A percentile compares a stretch with the other conserved stretches of the same genome.
Conservation (phyloP, 345 rosid species). For the Hirschfeldia incana region DNA sequence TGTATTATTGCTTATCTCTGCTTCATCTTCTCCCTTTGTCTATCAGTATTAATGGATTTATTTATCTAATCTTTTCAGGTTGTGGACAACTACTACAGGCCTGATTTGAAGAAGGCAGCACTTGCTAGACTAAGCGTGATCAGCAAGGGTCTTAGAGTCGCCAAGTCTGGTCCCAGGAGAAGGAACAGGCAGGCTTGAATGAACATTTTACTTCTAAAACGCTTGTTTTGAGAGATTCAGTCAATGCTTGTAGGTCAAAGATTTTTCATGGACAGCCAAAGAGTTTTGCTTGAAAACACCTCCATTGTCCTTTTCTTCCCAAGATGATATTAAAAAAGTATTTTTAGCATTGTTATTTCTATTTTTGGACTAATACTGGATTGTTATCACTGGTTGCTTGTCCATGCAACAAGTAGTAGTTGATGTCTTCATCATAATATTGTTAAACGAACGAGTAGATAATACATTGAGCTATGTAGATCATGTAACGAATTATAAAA, state of each 20-base stretch:
- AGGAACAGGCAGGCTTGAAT: constrained; percentile 57
- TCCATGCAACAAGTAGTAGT: too few relatives aligned
- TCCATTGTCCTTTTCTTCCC: neutral
- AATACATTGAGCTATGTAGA: too few relatives aligned
- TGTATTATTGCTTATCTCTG: neutral
- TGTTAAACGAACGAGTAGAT: too few relatives aligned
- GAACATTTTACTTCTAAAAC: neutral
- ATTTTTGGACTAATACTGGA: too few relatives aligned
- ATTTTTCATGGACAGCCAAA: neutral
- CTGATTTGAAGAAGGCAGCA: constrained; percentile 71
- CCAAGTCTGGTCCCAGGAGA: constrained; percentile 72
- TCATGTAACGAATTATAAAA: too few relatives aligned
- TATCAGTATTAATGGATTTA: neutral
- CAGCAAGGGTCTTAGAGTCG: constrained; percentile 60
- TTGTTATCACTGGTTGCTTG: too few relatives aligned
- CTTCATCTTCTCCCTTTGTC: neutral
- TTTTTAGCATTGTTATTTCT: neutral
- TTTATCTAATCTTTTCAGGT: constrained; percentile 41
- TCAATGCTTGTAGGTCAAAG: neutral
- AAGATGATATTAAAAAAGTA: neutral
- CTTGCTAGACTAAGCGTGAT: constrained; percentile 68
- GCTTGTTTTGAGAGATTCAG: neutral
- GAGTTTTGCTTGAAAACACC: neutral
- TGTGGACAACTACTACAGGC: constrained; percentile 68
- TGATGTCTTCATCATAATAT: too few relatives aligned